A percentile compares a stretch with the other conserved stretches of the same genome.
Conservation (phyloP, 345 rosid species). For the Luvunga scandens region DNA sequence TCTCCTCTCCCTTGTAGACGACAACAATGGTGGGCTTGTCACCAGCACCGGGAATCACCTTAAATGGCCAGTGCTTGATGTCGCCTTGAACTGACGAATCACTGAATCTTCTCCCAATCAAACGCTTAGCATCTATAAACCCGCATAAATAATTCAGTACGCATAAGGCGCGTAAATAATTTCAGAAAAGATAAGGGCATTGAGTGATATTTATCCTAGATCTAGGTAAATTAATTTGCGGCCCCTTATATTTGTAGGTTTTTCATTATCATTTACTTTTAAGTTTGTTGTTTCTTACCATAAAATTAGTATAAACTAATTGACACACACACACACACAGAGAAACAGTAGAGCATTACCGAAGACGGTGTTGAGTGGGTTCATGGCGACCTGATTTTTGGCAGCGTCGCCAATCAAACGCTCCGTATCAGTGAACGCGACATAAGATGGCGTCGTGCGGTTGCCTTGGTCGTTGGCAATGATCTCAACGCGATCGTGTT, state of each 20-base stretch:
- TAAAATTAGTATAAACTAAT: too few species aligned
- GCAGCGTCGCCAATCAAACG: conserved; percentile 60
- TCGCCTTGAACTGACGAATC: conserved; percentile 43
- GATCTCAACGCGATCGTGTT: conserved; percentile 57
- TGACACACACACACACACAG: not conserved
- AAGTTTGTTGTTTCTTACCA: too few species aligned
- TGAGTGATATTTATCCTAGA: too few species aligned
- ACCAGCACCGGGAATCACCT: conserved; percentile 34
- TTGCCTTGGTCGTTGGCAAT: conserved; percentile 62
- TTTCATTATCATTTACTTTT: too few species aligned
- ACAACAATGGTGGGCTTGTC: conserved; percentile 41
- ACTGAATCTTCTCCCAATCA: conserved; percentile 44
- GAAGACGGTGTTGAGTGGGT: conserved; percentile 57
- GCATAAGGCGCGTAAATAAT: not conserved
- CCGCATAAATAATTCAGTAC: not conserved
- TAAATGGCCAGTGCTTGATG: conserved; percentile 44
- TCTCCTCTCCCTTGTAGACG: conserved; percentile 36
- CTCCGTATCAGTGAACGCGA: conserved; percentile 52
- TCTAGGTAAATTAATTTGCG: not conserved
- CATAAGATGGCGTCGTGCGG: conserved; percentile 51
- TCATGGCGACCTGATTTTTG: conserved; percentile 67
- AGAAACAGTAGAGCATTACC: conserved; percentile 21
- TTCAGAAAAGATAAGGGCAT: not conserved
- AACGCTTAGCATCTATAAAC: conserved; percentile 36
- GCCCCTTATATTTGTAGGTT: not conserved